phyloP scores from a whole-genome alignment of 2,329 filamentous ascomycete genomes.

The Pyrenochaeta sp. region DNA sequence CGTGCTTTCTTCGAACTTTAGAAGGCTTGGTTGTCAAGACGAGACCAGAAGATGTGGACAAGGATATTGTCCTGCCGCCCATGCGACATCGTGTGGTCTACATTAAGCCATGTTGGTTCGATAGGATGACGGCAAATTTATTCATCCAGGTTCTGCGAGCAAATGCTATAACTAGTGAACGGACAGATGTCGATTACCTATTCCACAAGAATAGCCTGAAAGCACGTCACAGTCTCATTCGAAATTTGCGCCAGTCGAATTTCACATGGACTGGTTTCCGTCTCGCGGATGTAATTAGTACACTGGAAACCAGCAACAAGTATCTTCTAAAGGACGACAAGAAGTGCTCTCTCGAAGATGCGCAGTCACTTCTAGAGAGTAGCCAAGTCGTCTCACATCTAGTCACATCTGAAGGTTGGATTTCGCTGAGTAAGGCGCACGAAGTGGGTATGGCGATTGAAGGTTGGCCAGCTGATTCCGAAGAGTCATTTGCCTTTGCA shows the following conservation, averaged over 20 bases:
- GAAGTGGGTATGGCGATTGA: conserved; percentile 80
- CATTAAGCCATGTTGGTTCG: conserved; percentile 83
- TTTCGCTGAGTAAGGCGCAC: conserved; percentile 72
- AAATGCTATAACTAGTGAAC: conserved; percentile 88
- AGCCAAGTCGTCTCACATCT: conserved; percentile 71
- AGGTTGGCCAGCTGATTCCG: conserved; percentile 69
- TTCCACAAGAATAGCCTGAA: conserved; percentile 80
- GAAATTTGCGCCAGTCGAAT: conserved; percentile 81
- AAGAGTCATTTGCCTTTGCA: conserved; percentile 72
- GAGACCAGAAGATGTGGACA: conserved; percentile 72
- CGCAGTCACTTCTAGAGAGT: conserved; percentile 67
- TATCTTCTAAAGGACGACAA: conserved; percentile 73
- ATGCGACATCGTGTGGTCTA: conserved; percentile 76
- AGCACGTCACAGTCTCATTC: conserved; percentile 72
- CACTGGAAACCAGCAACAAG: conserved; percentile 70
- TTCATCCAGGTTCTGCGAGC: conserved; percentile 85
- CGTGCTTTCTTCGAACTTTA: conserved; percentile 74
- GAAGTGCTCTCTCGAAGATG: conserved; percentile 68
- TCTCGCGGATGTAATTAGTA: conserved; percentile 66
- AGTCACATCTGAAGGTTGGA: conserved; percentile 69
- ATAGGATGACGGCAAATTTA: conserved; percentile 82
- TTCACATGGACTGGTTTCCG: conserved; percentile 87
- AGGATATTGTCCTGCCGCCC: conserved; percentile 71
- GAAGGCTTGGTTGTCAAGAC: conserved; percentile 85
- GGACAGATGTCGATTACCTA: conserved; percentile 85